A percentile compares a stretch with the other conserved stretches of the same genome.
phyloP scores from a whole-genome alignment of 1,139 yeast species.

The Candida albicans region DNA sequence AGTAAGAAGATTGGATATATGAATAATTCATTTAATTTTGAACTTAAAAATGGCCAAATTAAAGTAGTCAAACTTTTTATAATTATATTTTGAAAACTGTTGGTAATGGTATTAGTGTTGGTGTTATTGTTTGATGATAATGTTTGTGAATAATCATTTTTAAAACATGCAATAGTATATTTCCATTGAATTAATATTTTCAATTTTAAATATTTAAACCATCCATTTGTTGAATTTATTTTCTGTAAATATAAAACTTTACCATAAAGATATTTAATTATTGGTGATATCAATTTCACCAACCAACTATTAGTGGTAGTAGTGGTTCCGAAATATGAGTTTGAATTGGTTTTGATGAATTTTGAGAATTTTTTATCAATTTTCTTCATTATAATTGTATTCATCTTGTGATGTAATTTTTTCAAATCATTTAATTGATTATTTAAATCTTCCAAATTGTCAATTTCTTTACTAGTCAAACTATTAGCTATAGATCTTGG shows the following conservation, averaged over 20 bases:
- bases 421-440: constrained; percentile 7
- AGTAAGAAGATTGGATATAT: neutral
- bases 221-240: constrained; percentile 12
- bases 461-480: constrained; percentile 25
- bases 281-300: constrained; percentile 1
- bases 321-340: neutral
- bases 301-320: constrained; percentile 1
- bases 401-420: neutral
- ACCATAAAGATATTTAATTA: constrained; percentile 14
- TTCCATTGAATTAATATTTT: constrained; percentile 17
- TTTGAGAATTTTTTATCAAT: neutral
- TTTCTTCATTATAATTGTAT: constrained; percentile 1
- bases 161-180: constrained; percentile 34
- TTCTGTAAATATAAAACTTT: constrained; percentile 10
- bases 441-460: constrained; percentile 27
- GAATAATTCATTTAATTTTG: constrained; percentile 11
- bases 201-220: constrained; percentile 15
- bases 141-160: constrained; percentile 35
- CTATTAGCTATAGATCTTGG: constrained; percentile 42
- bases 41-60: constrained; percentile 42
- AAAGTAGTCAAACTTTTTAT: constrained; percentile 34
- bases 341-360: neutral
- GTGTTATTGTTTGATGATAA: constrained; percentile 12
- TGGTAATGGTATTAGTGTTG: no score
- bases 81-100: constrained; percentile 28